Conservation (phyloP, 202 grass and related monocot species). For the Cymbopogon flexuosus region DNA sequence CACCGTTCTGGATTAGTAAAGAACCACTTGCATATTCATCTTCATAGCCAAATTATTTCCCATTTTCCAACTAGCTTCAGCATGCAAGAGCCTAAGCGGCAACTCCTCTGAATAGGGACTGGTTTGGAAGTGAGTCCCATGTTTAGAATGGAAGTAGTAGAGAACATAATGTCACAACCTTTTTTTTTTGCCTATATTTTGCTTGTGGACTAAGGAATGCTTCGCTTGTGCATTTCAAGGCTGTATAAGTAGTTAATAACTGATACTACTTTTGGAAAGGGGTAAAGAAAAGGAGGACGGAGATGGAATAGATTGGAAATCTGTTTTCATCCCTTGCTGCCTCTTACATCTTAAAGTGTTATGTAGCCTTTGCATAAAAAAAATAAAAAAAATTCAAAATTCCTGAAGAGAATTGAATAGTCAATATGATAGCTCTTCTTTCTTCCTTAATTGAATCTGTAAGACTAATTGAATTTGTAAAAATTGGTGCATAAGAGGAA, state of each 20-base stretch:
- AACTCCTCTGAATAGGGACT: background rate
- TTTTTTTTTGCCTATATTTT: background rate
- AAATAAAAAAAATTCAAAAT: background rate
- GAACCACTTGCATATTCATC: conserved; percentile 3
- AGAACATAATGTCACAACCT: background rate
- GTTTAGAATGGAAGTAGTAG: background rate
- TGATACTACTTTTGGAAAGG: background rate
- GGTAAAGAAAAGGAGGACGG: background rate
- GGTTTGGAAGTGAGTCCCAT: background rate
- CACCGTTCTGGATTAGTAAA: background rate
- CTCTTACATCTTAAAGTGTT: conserved; percentile 18
- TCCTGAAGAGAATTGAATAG: background rate
- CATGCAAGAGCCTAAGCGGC: background rate
- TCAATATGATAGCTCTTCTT: background rate
- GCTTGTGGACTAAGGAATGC: background rate
- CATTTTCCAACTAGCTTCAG: conserved; percentile 1
- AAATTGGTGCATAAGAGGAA: background rate
- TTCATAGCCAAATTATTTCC: background rate
- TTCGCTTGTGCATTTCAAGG: background rate
- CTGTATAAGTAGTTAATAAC: background rate
- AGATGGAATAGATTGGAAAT: background rate
- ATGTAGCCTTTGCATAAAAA: background rate
- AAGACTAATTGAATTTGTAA: background rate
- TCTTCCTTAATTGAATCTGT: background rate
- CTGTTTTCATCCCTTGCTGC: background rate